phyloP scores from a whole-genome alignment of 495 filamentous ascomycete species.

The Penicillium cataractarum region DNA sequence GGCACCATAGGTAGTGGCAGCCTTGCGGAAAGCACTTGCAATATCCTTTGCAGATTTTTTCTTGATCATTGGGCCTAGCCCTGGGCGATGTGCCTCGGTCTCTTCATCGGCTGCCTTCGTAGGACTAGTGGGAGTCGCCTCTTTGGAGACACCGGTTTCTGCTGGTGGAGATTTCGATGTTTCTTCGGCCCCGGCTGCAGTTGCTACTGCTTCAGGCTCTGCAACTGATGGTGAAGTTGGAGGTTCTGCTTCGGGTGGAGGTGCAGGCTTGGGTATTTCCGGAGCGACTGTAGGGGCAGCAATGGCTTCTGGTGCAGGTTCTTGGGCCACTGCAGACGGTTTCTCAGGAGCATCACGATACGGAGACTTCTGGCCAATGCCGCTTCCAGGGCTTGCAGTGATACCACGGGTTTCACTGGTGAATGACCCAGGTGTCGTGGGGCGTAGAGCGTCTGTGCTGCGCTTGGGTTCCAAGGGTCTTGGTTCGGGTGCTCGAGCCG shows the following conservation, averaged over 20 bases:
- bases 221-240: conserved; percentile 13
- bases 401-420: conserved; percentile 29
- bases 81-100: conserved; percentile 63
- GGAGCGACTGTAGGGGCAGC: not conserved
- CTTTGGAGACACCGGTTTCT: not conserved
- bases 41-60: conserved; percentile 71
- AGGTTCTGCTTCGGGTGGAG: conserved; percentile 2
- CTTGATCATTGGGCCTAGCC: conserved; percentile 90
- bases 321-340: conserved; percentile 17
- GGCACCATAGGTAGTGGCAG: conserved; percentile 75
- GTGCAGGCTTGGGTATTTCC: conserved; percentile 7
- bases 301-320: conserved; percentile 8
- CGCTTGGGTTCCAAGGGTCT: conserved; percentile 29
- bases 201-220: conserved; percentile 24
- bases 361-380: conserved; percentile 29
- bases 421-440: conserved; percentile 34
- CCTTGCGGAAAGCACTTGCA: conserved; percentile 79
- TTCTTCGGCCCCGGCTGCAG: conserved; percentile 23
- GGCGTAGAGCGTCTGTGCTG: conserved; percentile 37
- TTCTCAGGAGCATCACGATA: conserved; percentile 31
- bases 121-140: not conserved
- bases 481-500: conserved; percentile 21
- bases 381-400: conserved; percentile 28
- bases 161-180: not conserved
- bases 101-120: conserved; percentile 48